phyloP scores from a whole-genome alignment of 2,329 filamentous ascomycete genomes.

The Nakataea oryzae region DNA sequence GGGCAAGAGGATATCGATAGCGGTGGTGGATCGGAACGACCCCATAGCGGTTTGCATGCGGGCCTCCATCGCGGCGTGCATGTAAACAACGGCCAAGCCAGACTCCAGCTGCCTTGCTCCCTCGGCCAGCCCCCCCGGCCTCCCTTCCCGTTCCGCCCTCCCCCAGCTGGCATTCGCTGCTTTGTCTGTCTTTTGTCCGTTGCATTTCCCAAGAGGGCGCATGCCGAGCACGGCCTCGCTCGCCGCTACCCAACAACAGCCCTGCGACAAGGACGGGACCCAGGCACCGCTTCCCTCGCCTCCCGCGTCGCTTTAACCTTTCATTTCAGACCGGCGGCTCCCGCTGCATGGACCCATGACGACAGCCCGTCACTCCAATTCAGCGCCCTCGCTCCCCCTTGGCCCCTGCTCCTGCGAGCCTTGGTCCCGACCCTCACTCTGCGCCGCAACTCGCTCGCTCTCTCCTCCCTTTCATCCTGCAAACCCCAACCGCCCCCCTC shows the following conservation, averaged over 20 bases:
- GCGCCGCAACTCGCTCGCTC: neutral
- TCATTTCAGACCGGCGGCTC: neutral
- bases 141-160: no score
- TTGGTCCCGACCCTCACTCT: neutral
- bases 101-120: neutral
- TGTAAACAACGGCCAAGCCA: neutral
- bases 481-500: neutral
- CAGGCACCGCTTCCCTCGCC: neutral
- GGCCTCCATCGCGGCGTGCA: no score
- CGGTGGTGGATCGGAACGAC: neutral
- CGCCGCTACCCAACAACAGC: neutral
- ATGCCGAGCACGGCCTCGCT: no score
- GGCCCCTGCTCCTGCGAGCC: neutral
- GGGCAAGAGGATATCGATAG: no score
- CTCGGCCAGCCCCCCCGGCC: neutral
- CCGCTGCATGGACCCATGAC: neutral
- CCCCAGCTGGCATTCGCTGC: no score
- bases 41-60: neutral
- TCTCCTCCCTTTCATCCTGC: neutral
- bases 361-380: neutral
- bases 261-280: no score
- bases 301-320: neutral
- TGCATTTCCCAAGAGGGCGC: neutral
- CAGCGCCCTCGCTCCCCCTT: neutral
- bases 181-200: neutral